A percentile compares a stretch with the other conserved stretches of the same genome.
These are phyloP conservation scores for Xylaria sp. DNA, from an alignment of 2,329 filamentous ascomycete genomes.

Conservation along the genomic window DNA sequence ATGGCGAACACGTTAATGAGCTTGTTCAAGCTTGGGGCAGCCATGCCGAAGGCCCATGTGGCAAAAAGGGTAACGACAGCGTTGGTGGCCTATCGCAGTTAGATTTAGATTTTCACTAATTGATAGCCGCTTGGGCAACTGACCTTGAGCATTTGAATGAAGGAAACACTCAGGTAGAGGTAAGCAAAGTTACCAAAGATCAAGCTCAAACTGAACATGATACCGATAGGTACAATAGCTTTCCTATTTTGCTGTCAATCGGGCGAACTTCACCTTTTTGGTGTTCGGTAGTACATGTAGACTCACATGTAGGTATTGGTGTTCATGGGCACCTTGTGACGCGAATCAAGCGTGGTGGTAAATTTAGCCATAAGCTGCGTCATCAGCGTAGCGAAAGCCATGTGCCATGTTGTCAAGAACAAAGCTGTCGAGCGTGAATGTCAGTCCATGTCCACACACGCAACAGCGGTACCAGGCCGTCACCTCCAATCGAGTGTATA, in stretches of 20 bases:
- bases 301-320: conserved; percentile 66
- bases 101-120: background rate
- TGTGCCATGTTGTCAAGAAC: conserved; percentile 75
- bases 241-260: conserved; percentile 48
- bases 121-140: conserved; percentile 41
- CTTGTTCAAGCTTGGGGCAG: conserved; percentile 59
- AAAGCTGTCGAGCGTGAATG: conserved; percentile 54
- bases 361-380: conserved; percentile 74
- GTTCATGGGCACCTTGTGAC: conserved; percentile 72
- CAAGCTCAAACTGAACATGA: conserved; percentile 74
- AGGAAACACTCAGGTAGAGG: conserved; percentile 74
- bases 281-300: background rate
- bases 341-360: conserved; percentile 71
- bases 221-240: conserved; percentile 73
- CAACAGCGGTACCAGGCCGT: background rate
- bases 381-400: conserved; percentile 73
- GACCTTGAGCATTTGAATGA: conserved; percentile 77
- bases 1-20: conserved; percentile 65
- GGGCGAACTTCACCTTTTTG: background rate
- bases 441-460: conserved; percentile 20
- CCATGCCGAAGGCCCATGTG: conserved; percentile 69
- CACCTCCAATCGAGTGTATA: background rate
- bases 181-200: conserved; percentile 76
- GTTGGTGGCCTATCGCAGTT: conserved; percentile 64
- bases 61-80: conserved; percentile 75